Evolutionary conservation across 2,329 filamentous ascomycete species (phyloP), one percentile per base, ranked within the genome.

Genomic region (Cercospora sesami): DNA sequence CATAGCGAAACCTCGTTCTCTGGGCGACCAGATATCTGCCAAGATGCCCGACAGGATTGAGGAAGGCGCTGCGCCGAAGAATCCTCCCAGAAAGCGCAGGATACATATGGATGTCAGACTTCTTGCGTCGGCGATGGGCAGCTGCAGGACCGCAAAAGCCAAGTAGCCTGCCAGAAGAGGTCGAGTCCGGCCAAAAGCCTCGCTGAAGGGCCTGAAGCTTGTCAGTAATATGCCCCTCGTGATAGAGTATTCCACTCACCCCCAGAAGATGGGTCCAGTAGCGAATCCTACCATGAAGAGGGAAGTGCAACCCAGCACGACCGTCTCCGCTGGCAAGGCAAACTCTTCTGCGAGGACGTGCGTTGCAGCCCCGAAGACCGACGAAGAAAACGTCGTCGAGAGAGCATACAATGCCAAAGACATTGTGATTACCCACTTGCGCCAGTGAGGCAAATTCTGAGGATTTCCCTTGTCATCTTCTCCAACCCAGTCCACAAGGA

Each of bases 211-310:
- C 33, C 67, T 63, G 42, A 10, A 3, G 10, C 12, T 59, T 59
- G 26, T 59, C 55, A 59, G 10, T 58, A 3, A 45, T 45, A 12
- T 30, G 10, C 5, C 31, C 9, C 31, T 14, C 23, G 48, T 4
- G 55, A 59, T 33, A 21, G n/a, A 21, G 16, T n/a, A 12, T 21
- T n/a, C 10, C 5, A 45, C 61, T 39, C 10, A 68, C 4, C 89
- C 89, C 42, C 61, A 72, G 21, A 73, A 63, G 3, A 73, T 62
- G 5, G 73, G 73, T 0, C 88, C 87, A 61, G 89, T 80, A 33
- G 82, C 82, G 65, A 89, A 89, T 1, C 87, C 88, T 2, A 89
- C 73, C 14, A 90, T 87, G 75, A 89, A 90, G 18, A 90, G 79
- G 7, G 88, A 89, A 12, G 90, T 82, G 12, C 88, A 57, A 5